Evolutionary conservation across 2,329 filamentous ascomycete species (phyloP).

Genomic region (Colletotrichum sansevieriae): DNA sequence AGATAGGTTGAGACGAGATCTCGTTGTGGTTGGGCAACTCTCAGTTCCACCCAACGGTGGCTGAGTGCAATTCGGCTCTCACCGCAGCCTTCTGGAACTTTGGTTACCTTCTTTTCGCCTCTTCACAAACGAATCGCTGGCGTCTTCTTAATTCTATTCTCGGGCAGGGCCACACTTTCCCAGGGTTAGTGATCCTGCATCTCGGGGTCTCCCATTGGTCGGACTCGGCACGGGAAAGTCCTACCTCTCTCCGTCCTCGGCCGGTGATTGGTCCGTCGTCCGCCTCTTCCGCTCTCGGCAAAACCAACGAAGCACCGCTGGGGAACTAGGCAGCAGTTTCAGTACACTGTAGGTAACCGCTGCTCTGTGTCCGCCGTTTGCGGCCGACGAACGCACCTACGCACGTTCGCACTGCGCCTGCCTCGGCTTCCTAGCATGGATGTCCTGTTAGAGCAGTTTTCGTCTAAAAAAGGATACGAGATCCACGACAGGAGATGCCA

Average conservation of each 20-base stretch:
- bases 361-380: not conserved
- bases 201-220: conserved; percentile 17
- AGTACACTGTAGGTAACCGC: no score
- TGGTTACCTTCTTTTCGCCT: not conserved
- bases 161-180: not conserved
- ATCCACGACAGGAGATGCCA: not conserved
- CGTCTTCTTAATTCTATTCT: not conserved
- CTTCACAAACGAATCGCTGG: not conserved
- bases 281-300: conserved; percentile 13
- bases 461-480: not conserved
- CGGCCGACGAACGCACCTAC: not conserved
- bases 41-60: conserved; percentile 6
- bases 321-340: conserved; percentile 30
- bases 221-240: not conserved
- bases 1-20: not conserved
- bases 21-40: not conserved
- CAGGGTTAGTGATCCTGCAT: conserved; percentile 9
- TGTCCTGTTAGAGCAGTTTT: not conserved
- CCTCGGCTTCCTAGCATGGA: not conserved
- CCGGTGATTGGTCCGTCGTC: conserved; percentile 8
- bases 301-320: not conserved
- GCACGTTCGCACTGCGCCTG: conserved; percentile 13
- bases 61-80: not conserved
- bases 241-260: not conserved
- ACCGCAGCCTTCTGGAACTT: not conserved